Conservation (phyloP, 768 basidiomycete genomes). For the Guyanaporus albipodus region DNA sequence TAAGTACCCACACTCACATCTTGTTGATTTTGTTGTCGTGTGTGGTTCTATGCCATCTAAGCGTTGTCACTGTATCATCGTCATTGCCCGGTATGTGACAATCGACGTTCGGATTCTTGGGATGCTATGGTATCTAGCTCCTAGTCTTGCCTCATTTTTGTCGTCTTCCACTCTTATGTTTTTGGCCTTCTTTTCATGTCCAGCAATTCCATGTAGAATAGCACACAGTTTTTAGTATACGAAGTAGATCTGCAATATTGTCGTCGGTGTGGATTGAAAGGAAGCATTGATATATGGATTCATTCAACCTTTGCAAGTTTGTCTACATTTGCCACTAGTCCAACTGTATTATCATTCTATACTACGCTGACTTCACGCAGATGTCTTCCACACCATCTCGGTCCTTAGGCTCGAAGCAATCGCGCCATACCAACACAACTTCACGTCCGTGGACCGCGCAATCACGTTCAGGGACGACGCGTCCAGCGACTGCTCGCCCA, state of each 20-base stretch:
- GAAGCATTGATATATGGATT: too few species aligned
- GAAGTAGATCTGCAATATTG: conserved; percentile 9
- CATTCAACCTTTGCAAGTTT: too few species aligned
- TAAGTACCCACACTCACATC: conserved; percentile 19
- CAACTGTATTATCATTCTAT: too few species aligned
- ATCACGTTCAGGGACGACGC: conserved; percentile 47
- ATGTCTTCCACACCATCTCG: conserved; percentile 17
- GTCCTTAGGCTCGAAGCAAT: conserved; percentile 9
- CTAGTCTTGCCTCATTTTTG: conserved; percentile 19
- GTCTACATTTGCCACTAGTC: too few species aligned
- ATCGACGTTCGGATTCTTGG: conserved; percentile 2
- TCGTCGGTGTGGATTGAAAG: too few species aligned
- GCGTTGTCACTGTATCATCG: conserved; percentile 1
- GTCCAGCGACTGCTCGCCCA: conserved; percentile 46
- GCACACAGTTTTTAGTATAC: conserved; percentile 17
- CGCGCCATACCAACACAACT: conserved; percentile 12
- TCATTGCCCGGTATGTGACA: too few species aligned
- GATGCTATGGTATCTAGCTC: conserved; percentile 20
- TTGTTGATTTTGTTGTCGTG: conserved; percentile 12
- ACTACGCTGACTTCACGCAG: not conserved
- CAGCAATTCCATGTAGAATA: conserved; percentile 36
- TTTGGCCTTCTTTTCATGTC: conserved; percentile 15
- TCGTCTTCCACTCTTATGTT: conserved; percentile 10
- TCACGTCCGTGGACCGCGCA: conserved; percentile 54
- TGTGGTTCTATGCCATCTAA: conserved; percentile 11